Evolutionary conservation across 768 basidiomycete species (phyloP).

Genomic region (Suillus fuscotomentosus): DNA sequence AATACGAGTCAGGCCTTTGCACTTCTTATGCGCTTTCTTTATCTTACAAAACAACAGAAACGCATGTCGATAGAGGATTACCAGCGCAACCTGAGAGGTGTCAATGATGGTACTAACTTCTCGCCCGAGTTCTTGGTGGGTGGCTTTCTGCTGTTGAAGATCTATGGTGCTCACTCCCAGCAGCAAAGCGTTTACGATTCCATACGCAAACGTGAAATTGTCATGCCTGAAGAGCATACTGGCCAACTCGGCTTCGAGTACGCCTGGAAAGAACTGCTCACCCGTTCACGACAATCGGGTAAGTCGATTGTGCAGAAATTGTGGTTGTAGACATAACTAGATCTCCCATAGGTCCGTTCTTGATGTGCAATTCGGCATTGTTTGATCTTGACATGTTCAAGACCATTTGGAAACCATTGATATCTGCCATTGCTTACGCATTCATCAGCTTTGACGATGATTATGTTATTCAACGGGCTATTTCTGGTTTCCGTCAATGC

Average conservation of each 20-base stretch:
- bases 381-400: slow-evolving; percentile 96
- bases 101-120: slow-evolving; percentile 85
- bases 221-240: slow-evolving; percentile 97
- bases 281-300: slow-evolving; percentile 82
- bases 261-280: slow-evolving; percentile 95
- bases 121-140: slow-evolving; percentile 81
- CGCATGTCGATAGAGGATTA: slow-evolving; percentile 97
- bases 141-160: not conserved
- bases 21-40: slow-evolving; percentile 6
- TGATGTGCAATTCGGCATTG: slow-evolving; percentile 73
- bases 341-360: slow-evolving; percentile 41
- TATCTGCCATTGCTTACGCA: slow-evolving; percentile 93
- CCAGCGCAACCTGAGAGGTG: slow-evolving; percentile 85
- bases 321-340: slow-evolving; percentile 34
- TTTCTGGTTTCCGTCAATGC: slow-evolving; percentile 96
- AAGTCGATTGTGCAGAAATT: slow-evolving; percentile 17
- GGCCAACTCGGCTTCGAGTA: slow-evolving; percentile 98
- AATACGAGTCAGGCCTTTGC: slow-evolving; percentile 58
- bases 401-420: slow-evolving; percentile 87
- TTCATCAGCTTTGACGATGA: slow-evolving; percentile 97
- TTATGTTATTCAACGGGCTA: slow-evolving; percentile 91
- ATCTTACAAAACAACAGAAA: slow-evolving; percentile 54
- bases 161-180: slow-evolving; percentile 10
- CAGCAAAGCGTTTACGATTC: slow-evolving; percentile 92
- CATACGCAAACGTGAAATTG: slow-evolving; percentile 90